Evolutionary conservation across 2,329 filamentous ascomycete genomes (phyloP).

Genomic region (Trichoderma citrinoviride): DNA sequence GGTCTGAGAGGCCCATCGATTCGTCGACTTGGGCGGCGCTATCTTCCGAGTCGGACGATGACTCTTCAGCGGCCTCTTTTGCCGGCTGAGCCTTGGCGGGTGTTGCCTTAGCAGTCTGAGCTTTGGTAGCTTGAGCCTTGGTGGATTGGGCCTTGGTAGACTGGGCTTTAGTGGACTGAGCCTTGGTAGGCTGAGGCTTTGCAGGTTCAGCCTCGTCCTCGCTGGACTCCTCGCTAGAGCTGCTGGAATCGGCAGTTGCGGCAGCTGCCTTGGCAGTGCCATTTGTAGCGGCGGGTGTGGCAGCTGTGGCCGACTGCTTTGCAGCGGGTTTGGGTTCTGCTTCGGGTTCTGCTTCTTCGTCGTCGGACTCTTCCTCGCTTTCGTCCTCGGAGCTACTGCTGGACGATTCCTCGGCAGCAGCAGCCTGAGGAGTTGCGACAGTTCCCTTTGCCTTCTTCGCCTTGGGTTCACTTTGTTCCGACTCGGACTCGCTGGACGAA

Average conservation of each 20-base stretch:
- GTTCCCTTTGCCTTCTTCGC: conserved; percentile 34
- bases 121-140: not conserved
- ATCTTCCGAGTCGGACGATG: conserved; percentile 32
- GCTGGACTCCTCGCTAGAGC: conserved; percentile 18
- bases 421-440: conserved; percentile 26
- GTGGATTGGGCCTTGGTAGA: not conserved
- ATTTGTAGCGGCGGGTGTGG: conserved; percentile 2
- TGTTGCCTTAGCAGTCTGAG: conserved; percentile 22
- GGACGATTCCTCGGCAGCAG: conserved; percentile 16
- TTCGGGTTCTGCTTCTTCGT: conserved; percentile 20
- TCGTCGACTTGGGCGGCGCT: conserved; percentile 36
- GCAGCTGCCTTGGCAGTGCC: not conserved
- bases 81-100: conserved; percentile 22
- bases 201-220: conserved; percentile 8
- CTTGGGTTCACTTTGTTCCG: conserved; percentile 16
- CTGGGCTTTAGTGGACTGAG: conserved; percentile 25
- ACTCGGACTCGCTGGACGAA: conserved; percentile 21
- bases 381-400: conserved; percentile 23
- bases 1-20: conserved; percentile 41
- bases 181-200: conserved; percentile 21
- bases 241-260: conserved; percentile 10
- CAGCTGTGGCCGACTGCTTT: not conserved
- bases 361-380: conserved; percentile 11
- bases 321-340: conserved; percentile 18
- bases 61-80: conserved; percentile 21